A percentile compares a stretch with the other conserved stretches of the same genome.
Conservation (phyloP, 352 stramenopile species). For the Phytophthora tubulina region DNA sequence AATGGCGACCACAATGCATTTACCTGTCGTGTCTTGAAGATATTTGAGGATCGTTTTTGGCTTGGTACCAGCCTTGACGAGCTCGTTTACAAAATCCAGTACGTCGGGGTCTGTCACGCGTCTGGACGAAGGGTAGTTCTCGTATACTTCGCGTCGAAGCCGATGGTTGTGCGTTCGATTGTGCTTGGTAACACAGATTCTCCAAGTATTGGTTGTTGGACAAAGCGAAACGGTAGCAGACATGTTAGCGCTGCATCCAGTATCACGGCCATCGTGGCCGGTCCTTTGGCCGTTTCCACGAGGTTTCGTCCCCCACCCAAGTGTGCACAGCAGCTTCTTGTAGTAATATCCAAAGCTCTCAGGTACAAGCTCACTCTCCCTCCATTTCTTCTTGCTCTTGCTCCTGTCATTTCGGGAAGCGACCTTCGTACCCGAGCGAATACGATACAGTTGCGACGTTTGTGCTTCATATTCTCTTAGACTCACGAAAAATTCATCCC, state of each 20-base stretch:
- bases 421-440: background rate
- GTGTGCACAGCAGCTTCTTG: conserved; percentile 10
- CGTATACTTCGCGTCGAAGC: background rate
- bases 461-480: conserved; percentile 1
- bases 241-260: background rate
- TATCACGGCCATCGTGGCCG: background rate
- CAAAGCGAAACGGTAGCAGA: background rate
- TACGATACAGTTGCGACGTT: conserved; percentile 2
- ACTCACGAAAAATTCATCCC: background rate
- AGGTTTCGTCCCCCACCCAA: background rate
- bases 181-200: conserved; percentile 5
- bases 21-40: conserved; percentile 12
- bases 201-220: background rate
- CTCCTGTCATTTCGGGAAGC: background rate
- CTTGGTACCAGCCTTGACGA: background rate
- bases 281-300: background rate
- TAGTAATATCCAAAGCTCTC: conserved; percentile 5
- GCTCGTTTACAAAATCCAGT: conserved; percentile 16
- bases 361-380: background rate
- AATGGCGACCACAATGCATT: background rate
- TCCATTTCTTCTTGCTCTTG: conserved; percentile 10
- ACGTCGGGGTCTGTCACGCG: conserved; percentile 1
- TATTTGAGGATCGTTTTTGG: conserved; percentile 20
- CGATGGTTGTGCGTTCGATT: conserved; percentile 8
- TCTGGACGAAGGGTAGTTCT: background rate